Evolutionary conservation across 2,329 filamentous ascomycete genomes (phyloP).

Genomic region (Ophiostoma ips): DNA sequence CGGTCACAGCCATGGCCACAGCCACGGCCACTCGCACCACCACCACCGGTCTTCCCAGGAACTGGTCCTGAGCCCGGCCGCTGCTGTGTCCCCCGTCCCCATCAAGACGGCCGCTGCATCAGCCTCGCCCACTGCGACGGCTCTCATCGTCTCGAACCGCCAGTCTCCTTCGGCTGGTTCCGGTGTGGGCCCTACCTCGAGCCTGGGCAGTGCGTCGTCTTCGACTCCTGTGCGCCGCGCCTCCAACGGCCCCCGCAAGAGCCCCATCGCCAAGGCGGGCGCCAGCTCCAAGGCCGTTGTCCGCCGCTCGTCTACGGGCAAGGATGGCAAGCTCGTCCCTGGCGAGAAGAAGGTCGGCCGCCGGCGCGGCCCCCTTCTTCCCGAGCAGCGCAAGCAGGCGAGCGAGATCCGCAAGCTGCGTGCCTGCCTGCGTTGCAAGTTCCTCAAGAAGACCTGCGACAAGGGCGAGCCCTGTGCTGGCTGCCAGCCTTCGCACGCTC

Average conservation of each 20-base stretch:
- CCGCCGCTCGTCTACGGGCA: conserved; percentile 61
- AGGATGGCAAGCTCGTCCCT: conserved; percentile 52
- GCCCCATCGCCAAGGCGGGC: conserved; percentile 68
- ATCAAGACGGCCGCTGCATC: conserved; percentile 42
- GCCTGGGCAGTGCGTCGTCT: conserved; percentile 32
- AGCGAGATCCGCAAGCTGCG: conserved; percentile 92
- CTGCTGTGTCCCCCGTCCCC: conserved; percentile 53
- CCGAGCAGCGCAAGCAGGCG: conserved; percentile 90
- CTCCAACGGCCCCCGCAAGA: conserved; percentile 53
- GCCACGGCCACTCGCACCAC: conserved; percentile 24
- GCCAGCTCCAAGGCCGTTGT: conserved; percentile 63
- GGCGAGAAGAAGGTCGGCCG: conserved; percentile 86
- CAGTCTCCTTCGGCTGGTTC: conserved; percentile 47
- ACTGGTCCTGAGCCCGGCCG: conserved; percentile 50
- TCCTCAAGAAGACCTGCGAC: conserved; percentile 97
- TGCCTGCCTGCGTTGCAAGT: conserved; percentile 91
- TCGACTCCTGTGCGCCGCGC: conserved; percentile 54
- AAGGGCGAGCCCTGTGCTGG: conserved; percentile 93
- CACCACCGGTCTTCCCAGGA: conserved; percentile 28
- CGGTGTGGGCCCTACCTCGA: conserved; percentile 29
- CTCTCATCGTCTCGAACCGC: conserved; percentile 25
- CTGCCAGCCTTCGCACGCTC: conserved; percentile 88
- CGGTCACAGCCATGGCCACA: conserved; percentile 34
- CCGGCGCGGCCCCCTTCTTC: conserved; percentile 75
- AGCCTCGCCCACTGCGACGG: neutral